Conservation (phyloP, 768 basidiomycete species). For the Serendipita vermifera region DNA sequence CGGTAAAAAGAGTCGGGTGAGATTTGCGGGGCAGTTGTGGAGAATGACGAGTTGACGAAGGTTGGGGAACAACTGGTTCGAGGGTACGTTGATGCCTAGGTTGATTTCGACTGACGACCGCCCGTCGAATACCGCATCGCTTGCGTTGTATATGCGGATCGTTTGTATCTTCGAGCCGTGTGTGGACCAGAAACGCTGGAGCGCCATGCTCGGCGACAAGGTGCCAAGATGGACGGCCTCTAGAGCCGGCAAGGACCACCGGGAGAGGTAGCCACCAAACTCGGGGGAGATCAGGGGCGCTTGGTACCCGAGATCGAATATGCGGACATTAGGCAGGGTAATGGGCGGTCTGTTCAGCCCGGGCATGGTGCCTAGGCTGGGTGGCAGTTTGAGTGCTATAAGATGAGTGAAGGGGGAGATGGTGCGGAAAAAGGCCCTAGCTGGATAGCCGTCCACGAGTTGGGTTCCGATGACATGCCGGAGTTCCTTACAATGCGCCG, state of each 20-base stretch:
- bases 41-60: background rate
- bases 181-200: background rate
- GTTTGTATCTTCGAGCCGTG: conserved; percentile 6
- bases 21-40: background rate
- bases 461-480: background rate
- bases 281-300: background rate
- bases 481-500: background rate
- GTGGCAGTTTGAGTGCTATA: background rate
- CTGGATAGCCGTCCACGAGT: conserved; percentile 1
- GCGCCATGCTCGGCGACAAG: background rate
- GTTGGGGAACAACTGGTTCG: conserved; percentile 1
- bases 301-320: conserved; percentile 2
- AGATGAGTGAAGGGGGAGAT: background rate
- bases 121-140: background rate
- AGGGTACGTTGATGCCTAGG: background rate
- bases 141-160: background rate
- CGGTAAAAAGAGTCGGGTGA: background rate
- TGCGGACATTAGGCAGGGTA: background rate
- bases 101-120: background rate
- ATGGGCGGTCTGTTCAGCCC: background rate
- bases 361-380: background rate
- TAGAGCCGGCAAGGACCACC: background rate
- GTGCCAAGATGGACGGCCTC: conserved; percentile 1
- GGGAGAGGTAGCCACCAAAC: conserved; percentile 1
- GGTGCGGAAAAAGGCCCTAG: background rate